Percentiles rank a stretch among this genome's conserved stretches.
Evolutionary conservation across 768 basidiomycete species (phyloP).

Genomic region (Dentipellis fragilis): DNA sequence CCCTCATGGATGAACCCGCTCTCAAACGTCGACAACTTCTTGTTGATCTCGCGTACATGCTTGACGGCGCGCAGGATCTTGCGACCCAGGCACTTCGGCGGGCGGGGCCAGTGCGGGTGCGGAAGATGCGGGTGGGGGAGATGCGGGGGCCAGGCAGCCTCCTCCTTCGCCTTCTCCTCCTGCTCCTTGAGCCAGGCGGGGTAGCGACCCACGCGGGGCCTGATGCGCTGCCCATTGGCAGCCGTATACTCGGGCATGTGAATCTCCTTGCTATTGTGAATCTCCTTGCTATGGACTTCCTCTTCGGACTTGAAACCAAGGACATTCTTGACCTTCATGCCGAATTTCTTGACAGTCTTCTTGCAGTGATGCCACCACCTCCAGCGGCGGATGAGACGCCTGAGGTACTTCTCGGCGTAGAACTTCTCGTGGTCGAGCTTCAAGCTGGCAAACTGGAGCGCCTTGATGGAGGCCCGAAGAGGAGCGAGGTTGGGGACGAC

Average conservation of each 20-base stretch:
- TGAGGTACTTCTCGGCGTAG: conserved; percentile 7
- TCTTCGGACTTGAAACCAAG: not conserved
- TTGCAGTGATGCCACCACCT: not conserved
- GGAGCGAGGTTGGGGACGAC: conserved; percentile 4
- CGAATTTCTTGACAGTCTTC: not conserved
- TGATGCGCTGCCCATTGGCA: not conserved
- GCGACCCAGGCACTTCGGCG: conserved; percentile 16
- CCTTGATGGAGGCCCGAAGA: conserved; percentile 12
- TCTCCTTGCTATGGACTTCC: not conserved
- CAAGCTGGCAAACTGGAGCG: conserved; percentile 11
- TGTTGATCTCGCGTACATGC: conserved; percentile 49
- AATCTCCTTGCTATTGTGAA: not conserved
- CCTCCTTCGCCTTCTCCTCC: not conserved
- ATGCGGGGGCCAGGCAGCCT: conserved; percentile 3
- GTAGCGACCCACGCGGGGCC: not conserved
- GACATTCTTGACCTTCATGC: not conserved
- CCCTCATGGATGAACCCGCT: conserved; percentile 70
- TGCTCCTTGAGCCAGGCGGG: not conserved
- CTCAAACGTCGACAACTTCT: conserved; percentile 64
- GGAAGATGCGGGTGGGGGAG: conserved; percentile 7
- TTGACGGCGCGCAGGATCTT: conserved; percentile 48
- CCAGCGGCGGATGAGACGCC: not conserved
- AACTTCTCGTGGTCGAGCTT: conserved; percentile 10
- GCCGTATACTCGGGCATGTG: not conserved
- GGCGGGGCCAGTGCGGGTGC: not conserved